Percentiles rank a stretch among this genome's conserved stretches.
phyloP scores from a whole-genome alignment of 805 yeast genomes.

The Nakazawaea ernobii region DNA sequence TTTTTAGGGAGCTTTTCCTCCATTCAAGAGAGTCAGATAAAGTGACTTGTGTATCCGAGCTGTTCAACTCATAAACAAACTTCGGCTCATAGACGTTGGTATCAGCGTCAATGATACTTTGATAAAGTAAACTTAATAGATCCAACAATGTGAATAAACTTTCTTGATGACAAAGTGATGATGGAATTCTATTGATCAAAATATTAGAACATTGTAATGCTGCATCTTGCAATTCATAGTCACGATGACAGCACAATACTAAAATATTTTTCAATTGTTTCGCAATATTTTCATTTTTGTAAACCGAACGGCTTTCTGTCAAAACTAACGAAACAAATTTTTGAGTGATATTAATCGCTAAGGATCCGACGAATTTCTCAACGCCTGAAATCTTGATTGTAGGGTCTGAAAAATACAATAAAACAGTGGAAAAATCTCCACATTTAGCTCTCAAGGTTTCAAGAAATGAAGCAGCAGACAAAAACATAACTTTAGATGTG shows the following conservation, averaged over 20 bases:
- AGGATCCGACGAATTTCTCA: constrained; percentile 59
- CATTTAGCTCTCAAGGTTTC: constrained; percentile 74
- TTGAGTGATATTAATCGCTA: constrained; percentile 54
- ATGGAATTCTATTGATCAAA: constrained; percentile 62
- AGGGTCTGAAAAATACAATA: constrained; percentile 83
- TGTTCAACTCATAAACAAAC: constrained; percentile 46
- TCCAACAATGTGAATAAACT: constrained; percentile 79
- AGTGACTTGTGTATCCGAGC: constrained; percentile 42
- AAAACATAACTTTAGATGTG: constrained; percentile 77
- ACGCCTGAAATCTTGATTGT: constrained; percentile 64
- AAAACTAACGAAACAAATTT: constrained; percentile 50
- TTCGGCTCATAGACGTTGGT: constrained; percentile 81
- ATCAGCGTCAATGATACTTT: constrained; percentile 79
- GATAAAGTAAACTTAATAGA: constrained; percentile 68
- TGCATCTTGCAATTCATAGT: constrained; percentile 65
- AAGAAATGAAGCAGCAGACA: constrained; percentile 73
- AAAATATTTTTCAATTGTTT: constrained; percentile 65
- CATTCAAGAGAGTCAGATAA: constrained; percentile 74
- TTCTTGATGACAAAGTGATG: constrained; percentile 67
- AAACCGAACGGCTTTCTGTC: constrained; percentile 46
- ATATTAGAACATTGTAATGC: constrained; percentile 75
- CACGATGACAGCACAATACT: constrained; percentile 71
- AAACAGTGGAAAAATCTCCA: constrained; percentile 76
- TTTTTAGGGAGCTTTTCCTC: constrained; percentile 62
- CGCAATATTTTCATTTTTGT: constrained; percentile 55